These are phyloP conservation scores for Madurella fahalii DNA, from an alignment of 2,329 filamentous ascomycete species.

Conservation along the genomic window DNA sequence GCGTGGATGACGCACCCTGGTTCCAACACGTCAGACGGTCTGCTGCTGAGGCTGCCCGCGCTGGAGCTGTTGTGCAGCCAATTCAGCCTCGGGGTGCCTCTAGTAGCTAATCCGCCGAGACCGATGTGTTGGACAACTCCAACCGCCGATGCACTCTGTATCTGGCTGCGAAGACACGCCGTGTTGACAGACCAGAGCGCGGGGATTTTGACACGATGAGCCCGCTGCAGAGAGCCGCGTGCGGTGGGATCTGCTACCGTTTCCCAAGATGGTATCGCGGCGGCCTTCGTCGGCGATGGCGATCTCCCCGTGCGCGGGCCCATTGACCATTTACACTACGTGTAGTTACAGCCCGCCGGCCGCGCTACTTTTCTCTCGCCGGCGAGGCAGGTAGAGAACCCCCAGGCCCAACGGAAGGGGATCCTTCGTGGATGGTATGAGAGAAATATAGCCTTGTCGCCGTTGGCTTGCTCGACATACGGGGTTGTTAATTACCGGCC, in stretches of 20 bases:
- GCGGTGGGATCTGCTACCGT: not conserved
- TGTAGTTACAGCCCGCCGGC: no score
- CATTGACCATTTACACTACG: no score
- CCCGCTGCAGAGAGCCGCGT: not conserved
- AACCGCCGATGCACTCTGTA: not conserved
- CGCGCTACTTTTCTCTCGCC: no score
- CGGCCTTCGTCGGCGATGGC: no score
- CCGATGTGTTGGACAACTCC: not conserved
- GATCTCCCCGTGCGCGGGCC: no score
- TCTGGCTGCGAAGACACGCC: not conserved
- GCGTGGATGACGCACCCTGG: constrained; percentile 1
- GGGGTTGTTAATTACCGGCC: no score
- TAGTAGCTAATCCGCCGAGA: not conserved
- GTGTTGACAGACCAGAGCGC: not conserved
- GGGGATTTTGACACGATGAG: not conserved
- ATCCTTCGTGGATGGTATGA: no score
- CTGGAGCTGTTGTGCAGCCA: not conserved
- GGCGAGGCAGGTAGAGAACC: no score
- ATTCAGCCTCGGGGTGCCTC: constrained; percentile 2
- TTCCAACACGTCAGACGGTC: not conserved
- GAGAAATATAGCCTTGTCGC: no score
- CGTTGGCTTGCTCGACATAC: no score
- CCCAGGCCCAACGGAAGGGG: no score
- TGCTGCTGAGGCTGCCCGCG: not conserved
- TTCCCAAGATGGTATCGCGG: not conserved